Conservation (phyloP, 2,329 filamentous ascomycete genomes). For the Hypomyces rosellus region DNA sequence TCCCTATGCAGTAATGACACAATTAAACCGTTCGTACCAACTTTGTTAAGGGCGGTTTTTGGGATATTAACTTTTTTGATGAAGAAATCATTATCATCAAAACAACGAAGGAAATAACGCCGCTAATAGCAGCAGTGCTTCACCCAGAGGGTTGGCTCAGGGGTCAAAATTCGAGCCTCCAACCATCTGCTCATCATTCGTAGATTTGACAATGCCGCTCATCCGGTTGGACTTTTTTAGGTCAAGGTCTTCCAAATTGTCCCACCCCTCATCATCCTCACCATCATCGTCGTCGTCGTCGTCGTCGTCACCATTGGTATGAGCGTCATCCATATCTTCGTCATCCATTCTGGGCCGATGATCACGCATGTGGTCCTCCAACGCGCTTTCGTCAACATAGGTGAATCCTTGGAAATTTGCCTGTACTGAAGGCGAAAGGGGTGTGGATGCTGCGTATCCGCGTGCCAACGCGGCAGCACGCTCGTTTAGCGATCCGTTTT, state of each 20-base stretch:
- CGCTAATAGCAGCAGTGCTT: no score
- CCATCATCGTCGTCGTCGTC: slow-evolving; percentile 45
- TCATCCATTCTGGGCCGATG: slow-evolving; percentile 39
- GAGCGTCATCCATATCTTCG: slow-evolving; percentile 56
- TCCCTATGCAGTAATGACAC: slow-evolving; percentile 34
- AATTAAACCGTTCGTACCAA: slow-evolving; percentile 23
- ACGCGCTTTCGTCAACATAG: slow-evolving; percentile 94
- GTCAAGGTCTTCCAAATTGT: slow-evolving; percentile 51
- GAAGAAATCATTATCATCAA: slow-evolving; percentile 16
- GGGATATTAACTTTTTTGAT: slow-evolving; percentile 25
- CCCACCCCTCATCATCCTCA: slow-evolving; percentile 49
- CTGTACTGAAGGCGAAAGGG: slow-evolving; percentile 89
- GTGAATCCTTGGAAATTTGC: slow-evolving; percentile 98
- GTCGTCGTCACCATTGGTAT: slow-evolving; percentile 33
- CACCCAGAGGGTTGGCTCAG: slow-evolving; percentile 31
- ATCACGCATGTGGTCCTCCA: slow-evolving; percentile 75
- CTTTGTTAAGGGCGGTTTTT: slow-evolving; percentile 10
- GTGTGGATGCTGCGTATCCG: slow-evolving; percentile 83
- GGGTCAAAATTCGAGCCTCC: slow-evolving; percentile 58
- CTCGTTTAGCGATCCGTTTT: slow-evolving; percentile 82
- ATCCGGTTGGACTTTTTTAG: slow-evolving; percentile 50
- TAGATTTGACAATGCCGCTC: slow-evolving; percentile 56
- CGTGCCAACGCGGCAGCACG: slow-evolving; percentile 80
- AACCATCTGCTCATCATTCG: slow-evolving; percentile 58
- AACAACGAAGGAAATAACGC: slow-evolving; percentile 8